Base-by-base conservation (phyloP, 106 monocot species). In the Agapanthus africanus region DNA sequence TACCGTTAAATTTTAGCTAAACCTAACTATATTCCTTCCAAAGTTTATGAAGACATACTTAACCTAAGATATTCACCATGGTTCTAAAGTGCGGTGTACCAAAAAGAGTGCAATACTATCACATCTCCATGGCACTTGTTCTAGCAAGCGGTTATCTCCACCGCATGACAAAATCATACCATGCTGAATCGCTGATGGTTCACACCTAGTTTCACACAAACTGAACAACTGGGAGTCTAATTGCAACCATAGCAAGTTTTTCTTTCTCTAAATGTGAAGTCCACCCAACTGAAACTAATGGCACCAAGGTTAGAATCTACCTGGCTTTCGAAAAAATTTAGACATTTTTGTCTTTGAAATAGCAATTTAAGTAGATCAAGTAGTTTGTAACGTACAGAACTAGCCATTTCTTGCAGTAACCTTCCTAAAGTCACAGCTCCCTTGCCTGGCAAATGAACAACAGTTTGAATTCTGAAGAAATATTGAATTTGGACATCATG, bases 281-380 rank as follows among this genome's bases (percentile, higher is more conserved):
- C 26, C 52, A 52, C 52, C 52, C 22, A 22, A 52, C 23, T 52
- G 52, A 52, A n/a, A n/a, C n/a, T n/a, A n/a, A n/a, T 57, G 56
- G 30, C 30, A 31, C 30, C 27, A 30, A 30, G 4, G 11, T 27
- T 57, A 57, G 30, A 57, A 31, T 28, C 30, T 2, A 57, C 56
- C 27, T 15, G 16, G 49, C 16, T 21, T 49, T 49, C 49, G n/a
- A n/a, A n/a, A n/a, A 49, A 15, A 49, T 14, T 49, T 49, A 22
- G n/a, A 13, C 27, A 11, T 28, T 57, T 10, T 27, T 30, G 27
- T 26, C 30, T 57, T 57, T 30, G 1, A n/a, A 57, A 11, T 10
- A 57, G 30, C 14, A 13, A 57, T 49, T 15, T n/a, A 30, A 57
- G 56, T 54, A 57, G 10, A 57, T 15, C 15, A 30, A 25, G 52